phyloP scores from a whole-genome alignment of 2,329 filamentous ascomycete species.

The Nannizziopsis barbatae region DNA sequence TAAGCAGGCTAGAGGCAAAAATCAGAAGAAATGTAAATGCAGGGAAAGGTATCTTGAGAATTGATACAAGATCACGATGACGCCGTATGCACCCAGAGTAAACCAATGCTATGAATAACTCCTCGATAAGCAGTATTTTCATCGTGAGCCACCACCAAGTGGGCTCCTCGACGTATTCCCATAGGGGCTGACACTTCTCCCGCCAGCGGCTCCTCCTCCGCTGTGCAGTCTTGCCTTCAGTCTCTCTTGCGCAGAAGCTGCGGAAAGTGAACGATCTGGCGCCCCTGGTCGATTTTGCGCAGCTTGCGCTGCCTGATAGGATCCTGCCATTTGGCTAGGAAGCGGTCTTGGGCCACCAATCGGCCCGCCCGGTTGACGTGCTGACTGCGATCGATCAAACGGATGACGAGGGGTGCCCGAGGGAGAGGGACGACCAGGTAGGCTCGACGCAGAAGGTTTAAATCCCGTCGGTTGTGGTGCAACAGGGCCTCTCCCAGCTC shows the following conservation, averaged over 20 bases:
- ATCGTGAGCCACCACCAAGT: conserved; percentile 5
- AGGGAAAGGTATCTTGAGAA: too few relatives aligned
- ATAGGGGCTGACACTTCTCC: conserved; percentile 16
- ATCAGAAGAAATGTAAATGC: too few relatives aligned
- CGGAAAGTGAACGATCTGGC: conserved; percentile 33
- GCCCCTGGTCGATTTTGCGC: conserved; percentile 27
- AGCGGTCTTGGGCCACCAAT: conserved; percentile 45
- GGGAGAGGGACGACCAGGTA: conserved; percentile 12
- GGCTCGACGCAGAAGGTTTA: conserved; percentile 15
- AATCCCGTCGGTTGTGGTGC: conserved; percentile 5
- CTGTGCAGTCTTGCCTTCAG: conserved; percentile 70
- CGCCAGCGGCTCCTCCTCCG: conserved; percentile 17
- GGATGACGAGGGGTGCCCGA: conserved; percentile 4
- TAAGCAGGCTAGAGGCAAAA: too few relatives aligned
- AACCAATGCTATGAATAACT: neutral
- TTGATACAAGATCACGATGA: too few relatives aligned
- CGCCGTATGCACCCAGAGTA: too few relatives aligned
- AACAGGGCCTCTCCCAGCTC: conserved; percentile 24
- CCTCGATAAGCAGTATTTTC: neutral
- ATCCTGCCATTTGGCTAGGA: conserved; percentile 62
- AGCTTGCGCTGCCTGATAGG: conserved; percentile 52
- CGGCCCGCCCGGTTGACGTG: conserved; percentile 7
- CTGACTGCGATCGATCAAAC: conserved; percentile 18
- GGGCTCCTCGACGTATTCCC: conserved; percentile 8
- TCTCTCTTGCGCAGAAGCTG: conserved; percentile 62